phyloP scores from a whole-genome alignment of 805 yeast species.

The Soucietia sequanensis region DNA sequence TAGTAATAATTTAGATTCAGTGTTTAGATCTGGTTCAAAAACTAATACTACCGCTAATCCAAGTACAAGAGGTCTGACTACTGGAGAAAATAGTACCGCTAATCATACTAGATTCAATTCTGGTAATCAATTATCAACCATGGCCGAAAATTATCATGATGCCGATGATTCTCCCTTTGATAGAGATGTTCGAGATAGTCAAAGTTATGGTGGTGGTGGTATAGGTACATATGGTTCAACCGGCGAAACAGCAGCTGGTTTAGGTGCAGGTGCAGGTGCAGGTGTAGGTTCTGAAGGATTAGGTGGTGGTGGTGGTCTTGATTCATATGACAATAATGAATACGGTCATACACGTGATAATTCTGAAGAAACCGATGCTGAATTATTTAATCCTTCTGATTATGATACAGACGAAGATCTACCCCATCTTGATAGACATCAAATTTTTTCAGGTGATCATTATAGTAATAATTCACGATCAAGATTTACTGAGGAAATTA shows the following conservation, averaged over 20 bases:
- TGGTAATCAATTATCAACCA: slow-evolving; percentile 20
- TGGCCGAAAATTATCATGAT: slow-evolving; percentile 18
- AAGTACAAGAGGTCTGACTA: slow-evolving; percentile 7
- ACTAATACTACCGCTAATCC: slow-evolving; percentile 16
- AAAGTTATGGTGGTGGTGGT: background rate
- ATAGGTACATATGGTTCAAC: background rate
- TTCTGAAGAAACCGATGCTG: slow-evolving; percentile 7
- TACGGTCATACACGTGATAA: slow-evolving; percentile 8
- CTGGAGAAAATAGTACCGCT: slow-evolving; percentile 9
- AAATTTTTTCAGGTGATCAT: slow-evolving; percentile 9
- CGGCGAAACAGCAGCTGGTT: background rate
- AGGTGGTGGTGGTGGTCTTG: background rate
- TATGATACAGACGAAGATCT: slow-evolving; percentile 14
- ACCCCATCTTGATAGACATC: slow-evolving; percentile 8
- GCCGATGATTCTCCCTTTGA: slow-evolving; percentile 2
- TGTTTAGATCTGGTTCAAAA: slow-evolving; percentile 27
- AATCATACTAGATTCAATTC: slow-evolving; percentile 29
- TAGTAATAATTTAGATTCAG: slow-evolving; percentile 40
- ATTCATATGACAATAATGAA: slow-evolving; percentile 2
- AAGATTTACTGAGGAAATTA: slow-evolving; percentile 17
- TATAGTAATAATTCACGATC: slow-evolving; percentile 17
- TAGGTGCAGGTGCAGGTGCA: slow-evolving; percentile 3
- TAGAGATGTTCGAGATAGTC: no score
- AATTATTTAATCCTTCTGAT: slow-evolving; percentile 17
- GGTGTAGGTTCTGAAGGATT: background rate